Evolutionary conservation across 2,329 filamentous ascomycete genomes (phyloP), one percentile per base, ranked within the genome.

Genomic region (Plectosphaerella cucumerina): DNA sequence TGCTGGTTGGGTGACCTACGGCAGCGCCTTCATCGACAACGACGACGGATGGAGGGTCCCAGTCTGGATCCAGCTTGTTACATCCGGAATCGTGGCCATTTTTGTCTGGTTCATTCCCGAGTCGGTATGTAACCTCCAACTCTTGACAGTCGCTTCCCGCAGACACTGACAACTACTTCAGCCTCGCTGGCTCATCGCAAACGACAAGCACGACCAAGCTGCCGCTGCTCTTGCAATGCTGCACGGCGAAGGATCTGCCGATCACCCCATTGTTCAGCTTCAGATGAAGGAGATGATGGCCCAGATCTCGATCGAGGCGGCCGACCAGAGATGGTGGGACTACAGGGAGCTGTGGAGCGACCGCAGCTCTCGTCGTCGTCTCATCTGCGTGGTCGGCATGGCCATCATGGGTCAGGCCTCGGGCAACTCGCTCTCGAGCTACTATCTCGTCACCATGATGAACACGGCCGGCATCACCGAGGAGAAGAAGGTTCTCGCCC

Each of bases 251-350:
- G 78, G 77, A 22, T 68, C 73, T 21, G 62, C 65, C 9, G 68
- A 77, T 12, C 74, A 76, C 50, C 69, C 77, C 2, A 73, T 78
- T 55, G 78, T 81, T 3, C 69, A 73, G 56, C 68, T 81, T 3
- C 74, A 80, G 59, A 69, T 80, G 53, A 70, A 74, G 56, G 75
- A 81, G 52, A 73, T 77, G 66, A 59, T 70, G 9, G 60, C 62
- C n/a, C 69, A 72, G 49, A 74, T 74, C 47, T 70, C 72, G n/a
- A 67, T 67, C 8, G 72, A 78, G 48, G 76, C 73, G 8, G 74
- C 75, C 2, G 77, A 80, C 53, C 80, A 80, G 65, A 69, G 70
- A 45, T 80, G 76, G 75, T 80, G 75, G 73, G 77, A 81, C 58
- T 81, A 80, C 56, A 66, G 70, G 45, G 77, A 77, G 51, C 69